Evolutionary conservation across 441 rosid species (phyloP), one percentile per base, ranked within the genome.

Genomic region (Monsonia emarginata): DNA sequence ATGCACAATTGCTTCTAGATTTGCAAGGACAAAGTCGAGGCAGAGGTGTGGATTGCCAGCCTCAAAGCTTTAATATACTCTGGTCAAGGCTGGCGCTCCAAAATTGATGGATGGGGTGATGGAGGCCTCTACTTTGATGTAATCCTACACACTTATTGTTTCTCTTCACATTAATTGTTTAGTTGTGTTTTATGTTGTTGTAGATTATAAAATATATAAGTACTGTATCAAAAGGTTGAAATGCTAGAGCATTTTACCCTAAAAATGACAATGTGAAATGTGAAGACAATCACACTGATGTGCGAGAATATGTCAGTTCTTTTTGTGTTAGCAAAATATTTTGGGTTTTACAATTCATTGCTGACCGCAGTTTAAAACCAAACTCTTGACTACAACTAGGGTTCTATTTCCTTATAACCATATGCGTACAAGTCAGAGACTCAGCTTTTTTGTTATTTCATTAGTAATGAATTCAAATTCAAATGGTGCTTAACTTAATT

Each of bases 41-140:
- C 98, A 50, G 96, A 92, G 85, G 89, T 83, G 71, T 93, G 97
- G 98, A 87, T 93, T 84, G 87, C 89, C 75, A 97, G 97, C 75
- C 84, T 93, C 64, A 93, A 90, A 86, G 86, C 97, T 67, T 81
- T 93, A 65, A 80, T 93, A 76, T 85, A 93, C 21, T 89, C 90
- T 52, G 69, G 85, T 71, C 91, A 86, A 76, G 85, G 83, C 27
- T 75, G 87, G 65, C 90, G 78, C 72, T 83, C 88, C 87, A 87
- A 91, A 77, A 78, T 81, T 46, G 98, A 88, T 74, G 89, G 96
- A 69, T 83, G 93, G 81, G 90, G 97, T 79, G 98, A 93, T 65
- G 95, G 96, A 61, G 78, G 84, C 70, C 83, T 85, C 77, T 93
- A 19, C 57, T 19, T 97, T 56, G 98, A 80, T 84, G 93, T 90